Evolutionary conservation across 2,329 filamentous ascomycete genomes (phyloP).

Genomic region (Hypoxylon sp.): DNA sequence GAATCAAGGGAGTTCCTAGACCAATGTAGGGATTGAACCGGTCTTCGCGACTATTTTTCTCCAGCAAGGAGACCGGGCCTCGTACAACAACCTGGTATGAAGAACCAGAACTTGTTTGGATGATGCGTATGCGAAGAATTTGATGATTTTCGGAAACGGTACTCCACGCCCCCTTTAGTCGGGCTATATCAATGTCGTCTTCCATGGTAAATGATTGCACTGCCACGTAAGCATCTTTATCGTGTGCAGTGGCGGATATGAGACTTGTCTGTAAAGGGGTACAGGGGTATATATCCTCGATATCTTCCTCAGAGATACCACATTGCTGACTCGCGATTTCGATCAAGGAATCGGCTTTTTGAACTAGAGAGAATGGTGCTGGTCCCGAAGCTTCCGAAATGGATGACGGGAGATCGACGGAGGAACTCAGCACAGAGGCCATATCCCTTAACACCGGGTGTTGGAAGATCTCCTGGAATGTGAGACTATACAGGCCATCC

Average conservation of each 20-base stretch:
- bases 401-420: not conserved
- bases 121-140: not conserved
- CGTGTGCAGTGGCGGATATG: not conserved
- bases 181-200: not conserved
- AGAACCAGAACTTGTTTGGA: not conserved
- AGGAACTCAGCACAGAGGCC: not conserved
- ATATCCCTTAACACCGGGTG: not conserved
- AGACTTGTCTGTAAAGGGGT: not conserved
- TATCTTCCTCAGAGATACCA: conserved; percentile 1
- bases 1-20: not conserved
- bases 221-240: not conserved
- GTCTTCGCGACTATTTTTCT: not conserved
- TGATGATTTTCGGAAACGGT: not conserved
- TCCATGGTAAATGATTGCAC: not conserved
- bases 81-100: not conserved
- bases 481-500: not conserved
- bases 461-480: not conserved
- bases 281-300: conserved; percentile 5
- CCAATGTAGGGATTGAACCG: not conserved
- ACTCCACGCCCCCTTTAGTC: not conserved
- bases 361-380: not conserved
- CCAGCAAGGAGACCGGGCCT: not conserved
- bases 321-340: not conserved
- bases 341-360: not conserved
- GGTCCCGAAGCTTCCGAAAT: not conserved